phyloP scores from a whole-genome alignment of 768 basidiomycete species.

The Podaxis carcinomalis region DNA sequence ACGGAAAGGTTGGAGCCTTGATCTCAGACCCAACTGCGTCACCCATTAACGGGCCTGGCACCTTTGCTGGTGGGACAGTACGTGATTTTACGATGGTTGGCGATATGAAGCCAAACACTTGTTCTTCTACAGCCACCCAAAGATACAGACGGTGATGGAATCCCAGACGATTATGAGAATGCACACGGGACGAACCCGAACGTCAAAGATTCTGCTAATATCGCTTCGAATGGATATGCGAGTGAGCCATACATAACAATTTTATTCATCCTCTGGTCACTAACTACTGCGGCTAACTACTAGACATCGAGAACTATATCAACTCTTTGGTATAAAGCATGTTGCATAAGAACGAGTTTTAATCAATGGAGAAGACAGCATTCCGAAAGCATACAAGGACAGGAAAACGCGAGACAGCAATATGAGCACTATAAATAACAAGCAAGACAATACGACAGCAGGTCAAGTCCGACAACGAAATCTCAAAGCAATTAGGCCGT shows the following conservation, averaged over 20 bases:
- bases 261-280: background rate
- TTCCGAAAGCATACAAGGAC: background rate
- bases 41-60: conserved; percentile 28
- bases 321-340: conserved; percentile 25
- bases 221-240: conserved; percentile 31
- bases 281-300: background rate
- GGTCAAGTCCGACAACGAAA: background rate
- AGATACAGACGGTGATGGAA: conserved; percentile 29
- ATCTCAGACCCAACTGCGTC: conserved; percentile 24
- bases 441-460: background rate
- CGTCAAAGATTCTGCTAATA: conserved; percentile 24
- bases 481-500: background rate
- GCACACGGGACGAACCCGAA: conserved; percentile 28
- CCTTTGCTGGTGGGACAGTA: conserved; percentile 27
- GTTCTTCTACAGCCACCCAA: conserved; percentile 18
- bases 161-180: conserved; percentile 28
- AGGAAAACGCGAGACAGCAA: background rate
- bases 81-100: conserved; percentile 8
- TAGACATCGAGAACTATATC: conserved; percentile 33
- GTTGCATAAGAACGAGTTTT: background rate
- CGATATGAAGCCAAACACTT: background rate
- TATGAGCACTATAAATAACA: background rate
- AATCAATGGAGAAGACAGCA: background rate
- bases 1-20: conserved; percentile 29
- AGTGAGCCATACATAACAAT: conserved; percentile 19